phyloP scores from a whole-genome alignment of 2,329 filamentous ascomycete species.

The Diaporthe ampelina region DNA sequence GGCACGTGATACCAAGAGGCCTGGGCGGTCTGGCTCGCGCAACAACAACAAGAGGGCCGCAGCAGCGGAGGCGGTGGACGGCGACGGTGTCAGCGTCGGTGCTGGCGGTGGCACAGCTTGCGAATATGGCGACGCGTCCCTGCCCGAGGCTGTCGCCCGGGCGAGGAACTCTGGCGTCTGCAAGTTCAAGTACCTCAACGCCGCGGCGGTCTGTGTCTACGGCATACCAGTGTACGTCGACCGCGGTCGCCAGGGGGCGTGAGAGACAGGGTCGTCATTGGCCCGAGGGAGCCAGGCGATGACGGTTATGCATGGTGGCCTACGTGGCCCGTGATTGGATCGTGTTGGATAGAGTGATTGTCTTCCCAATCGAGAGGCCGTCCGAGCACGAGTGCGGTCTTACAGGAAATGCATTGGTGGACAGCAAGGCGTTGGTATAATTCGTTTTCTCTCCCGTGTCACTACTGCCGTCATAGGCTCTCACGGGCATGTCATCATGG shows the following conservation, averaged over 20 bases:
- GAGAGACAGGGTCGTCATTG: background rate
- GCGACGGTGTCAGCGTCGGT: constrained; percentile 47
- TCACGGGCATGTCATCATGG: constrained; percentile 15
- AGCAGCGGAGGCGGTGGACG: constrained; percentile 44
- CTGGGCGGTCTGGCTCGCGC: constrained; percentile 39
- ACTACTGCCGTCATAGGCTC: constrained; percentile 28
- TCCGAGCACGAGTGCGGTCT: constrained; percentile 21
- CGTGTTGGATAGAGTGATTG: background rate
- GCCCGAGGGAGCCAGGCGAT: background rate
- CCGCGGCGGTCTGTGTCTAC: constrained; percentile 93
- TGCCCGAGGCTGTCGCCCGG: constrained; percentile 85
- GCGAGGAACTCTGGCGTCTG: constrained; percentile 78
- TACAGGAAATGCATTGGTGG: constrained; percentile 30
- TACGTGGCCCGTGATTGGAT: background rate
- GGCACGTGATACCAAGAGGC: constrained; percentile 23
- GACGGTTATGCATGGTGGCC: constrained; percentile 6
- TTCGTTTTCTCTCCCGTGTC: background rate
- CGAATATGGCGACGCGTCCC: constrained; percentile 60
- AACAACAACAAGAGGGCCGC: constrained; percentile 44
- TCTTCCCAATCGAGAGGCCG: constrained; percentile 7
- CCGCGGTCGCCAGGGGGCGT: constrained; percentile 13
- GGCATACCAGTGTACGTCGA: constrained; percentile 90
- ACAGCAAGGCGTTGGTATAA: constrained; percentile 28
- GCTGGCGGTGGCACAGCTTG: constrained; percentile 47
- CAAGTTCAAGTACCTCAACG: constrained; percentile 90